Percentiles rank a stretch among this genome's conserved stretches.
phyloP scores from a whole-genome alignment of 768 basidiomycete species.

The Multifurca ochricompacta region DNA sequence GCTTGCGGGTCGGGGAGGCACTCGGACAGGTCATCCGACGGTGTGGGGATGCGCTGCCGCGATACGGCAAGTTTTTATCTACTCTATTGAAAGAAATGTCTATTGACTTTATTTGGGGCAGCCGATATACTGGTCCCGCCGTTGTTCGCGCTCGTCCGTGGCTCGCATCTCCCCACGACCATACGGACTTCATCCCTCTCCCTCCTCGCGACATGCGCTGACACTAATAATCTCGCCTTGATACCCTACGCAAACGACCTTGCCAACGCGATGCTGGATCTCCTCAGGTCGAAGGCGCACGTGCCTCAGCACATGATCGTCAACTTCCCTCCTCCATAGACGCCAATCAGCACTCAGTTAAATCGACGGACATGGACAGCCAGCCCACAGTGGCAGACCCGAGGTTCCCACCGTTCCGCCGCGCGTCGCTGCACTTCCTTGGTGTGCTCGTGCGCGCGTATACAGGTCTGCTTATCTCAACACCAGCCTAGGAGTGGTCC shows the following conservation, averaged over 20 bases:
- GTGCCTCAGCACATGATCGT: constrained; percentile 20
- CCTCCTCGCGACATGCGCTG: constrained; percentile 67
- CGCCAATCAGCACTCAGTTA: not conserved
- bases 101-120: constrained; percentile 26
- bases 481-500: not conserved
- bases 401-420: constrained; percentile 72
- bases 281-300: constrained; percentile 60
- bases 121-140: constrained; percentile 67
- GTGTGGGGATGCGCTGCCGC: constrained; percentile 58
- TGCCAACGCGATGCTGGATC: constrained; percentile 60
- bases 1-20: constrained; percentile 80
- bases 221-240: constrained; percentile 54
- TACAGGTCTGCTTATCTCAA: constrained; percentile 25
- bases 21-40: constrained; percentile 67
- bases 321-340: not conserved
- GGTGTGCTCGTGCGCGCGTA: constrained; percentile 57
- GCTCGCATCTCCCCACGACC: constrained; percentile 54
- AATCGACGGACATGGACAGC: constrained; percentile 37
- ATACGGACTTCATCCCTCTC: constrained; percentile 63
- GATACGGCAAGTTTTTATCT: constrained; percentile 46
- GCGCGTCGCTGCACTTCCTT: constrained; percentile 82
- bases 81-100: constrained; percentile 16
- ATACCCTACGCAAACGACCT: constrained; percentile 57
- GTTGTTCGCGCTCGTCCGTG: constrained; percentile 56
- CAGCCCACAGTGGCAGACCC: constrained; percentile 51